Evolutionary conservation across 73 alveolate genomes (phyloP).

Genomic region (Loxodes magnus): DNA sequence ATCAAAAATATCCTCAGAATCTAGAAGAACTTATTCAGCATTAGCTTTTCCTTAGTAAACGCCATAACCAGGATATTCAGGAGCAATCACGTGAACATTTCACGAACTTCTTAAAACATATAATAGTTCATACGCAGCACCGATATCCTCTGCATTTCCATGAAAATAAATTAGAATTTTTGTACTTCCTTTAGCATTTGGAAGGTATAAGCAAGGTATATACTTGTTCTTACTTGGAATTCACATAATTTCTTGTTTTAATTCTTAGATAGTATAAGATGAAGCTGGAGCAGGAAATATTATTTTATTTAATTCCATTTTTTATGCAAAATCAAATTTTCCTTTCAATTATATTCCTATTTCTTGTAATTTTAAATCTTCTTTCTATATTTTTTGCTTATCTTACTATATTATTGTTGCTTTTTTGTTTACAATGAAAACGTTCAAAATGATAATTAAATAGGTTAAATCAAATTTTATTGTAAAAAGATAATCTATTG

Average conservation of each 20-base stretch:
- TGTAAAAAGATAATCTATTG: no score
- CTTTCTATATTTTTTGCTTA: no score
- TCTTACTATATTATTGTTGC: no score
- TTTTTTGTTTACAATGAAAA: no score
- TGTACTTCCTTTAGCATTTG: conserved; percentile 30
- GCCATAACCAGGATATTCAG: conserved; percentile 91
- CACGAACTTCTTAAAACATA: conserved; percentile 40
- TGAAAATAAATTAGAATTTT: conserved; percentile 71
- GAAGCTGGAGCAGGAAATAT: conserved; percentile 59
- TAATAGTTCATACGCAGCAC: conserved; percentile 63
- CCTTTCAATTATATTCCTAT: no score
- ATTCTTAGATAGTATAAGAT: no score
- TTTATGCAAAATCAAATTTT: no score
- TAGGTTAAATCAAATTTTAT: no score
- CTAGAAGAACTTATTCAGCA: conserved; percentile 42
- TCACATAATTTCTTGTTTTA: no score
- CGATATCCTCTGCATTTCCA: conserved; percentile 93
- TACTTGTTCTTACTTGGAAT: no score
- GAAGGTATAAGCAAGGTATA: conserved; percentile 44
- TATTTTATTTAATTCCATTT: conserved; percentile 52
- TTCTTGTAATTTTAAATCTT: no score
- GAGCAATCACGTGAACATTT: conserved; percentile 66
- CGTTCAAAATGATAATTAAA: no score
- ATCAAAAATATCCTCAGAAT: conserved; percentile 46
- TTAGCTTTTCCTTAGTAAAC: conserved; percentile 56